Evolutionary conservation across 176 grass and related monocot genomes (phyloP), one percentile per base, ranked within the genome.

Genomic region (Oryza officinalis): DNA sequence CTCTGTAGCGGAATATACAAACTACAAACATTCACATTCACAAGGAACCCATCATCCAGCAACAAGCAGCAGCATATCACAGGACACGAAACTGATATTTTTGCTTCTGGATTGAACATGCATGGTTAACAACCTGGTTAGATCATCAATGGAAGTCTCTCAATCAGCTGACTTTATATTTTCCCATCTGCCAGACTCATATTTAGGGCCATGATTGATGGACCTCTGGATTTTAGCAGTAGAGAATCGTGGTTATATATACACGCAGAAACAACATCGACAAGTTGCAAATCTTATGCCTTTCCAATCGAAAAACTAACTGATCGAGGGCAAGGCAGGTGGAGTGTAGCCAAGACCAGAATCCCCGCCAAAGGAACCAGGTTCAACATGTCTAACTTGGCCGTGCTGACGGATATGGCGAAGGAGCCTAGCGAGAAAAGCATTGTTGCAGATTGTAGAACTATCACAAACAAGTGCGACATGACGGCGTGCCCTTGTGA

Each of bases 371-470:
- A 69, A 76, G 28, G 83, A 91, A 74, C 90, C 81, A 2, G 90
- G 90, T 22, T 92, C 88, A 28, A 91, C 88, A 45, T 97, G 95
- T 38, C 76, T 90, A n/a, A 94, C 88, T n/a, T 89, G 76, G 13
- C 95, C 95, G 20, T 89, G 86, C 15, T 88, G 84, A 27, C 88
- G 88, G 35, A 97, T 94, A 67, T 97, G 90, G 22, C 71, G 69
- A 27, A 97, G 90, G 26, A 97, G 92, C 74, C 95, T 94, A 4
- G 88, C 90, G 27, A 97, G 71, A 81, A 97, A 97, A 82, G 86
- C 86, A 83, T 94, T 97, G 71, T 94, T 91, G 67, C 90, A 88
- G 11, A 97, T 90, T 66, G 95, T 97, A 44, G 95, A 94, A 67
- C 86, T 92, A 63, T 97, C 92, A 2, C 92, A 97, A 12, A 97